phyloP scores from a whole-genome alignment of 169 alveolate species.

The Babesia bigemina region DNA sequence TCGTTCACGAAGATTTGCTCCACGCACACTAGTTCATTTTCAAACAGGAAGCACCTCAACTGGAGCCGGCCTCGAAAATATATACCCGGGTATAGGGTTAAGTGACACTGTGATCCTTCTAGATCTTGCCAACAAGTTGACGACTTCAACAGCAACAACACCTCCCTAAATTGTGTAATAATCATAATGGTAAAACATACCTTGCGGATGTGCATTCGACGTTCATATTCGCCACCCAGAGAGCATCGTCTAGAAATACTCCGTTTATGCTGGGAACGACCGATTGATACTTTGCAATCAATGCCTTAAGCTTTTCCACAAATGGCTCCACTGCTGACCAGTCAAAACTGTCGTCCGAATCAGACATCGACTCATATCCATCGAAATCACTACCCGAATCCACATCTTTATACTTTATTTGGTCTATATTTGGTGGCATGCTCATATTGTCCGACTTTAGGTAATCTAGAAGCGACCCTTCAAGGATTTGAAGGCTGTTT shows the following conservation, averaged over 20 bases:
- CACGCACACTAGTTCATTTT: conserved; percentile 17
- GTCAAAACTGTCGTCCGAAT: neutral
- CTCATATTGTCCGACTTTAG: conserved; percentile 55
- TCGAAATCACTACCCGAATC: conserved; percentile 33
- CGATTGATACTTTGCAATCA: conserved; percentile 4
- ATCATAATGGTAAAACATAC: neutral
- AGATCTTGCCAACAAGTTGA: conserved; percentile 50
- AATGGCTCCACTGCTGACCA: conserved; percentile 12
- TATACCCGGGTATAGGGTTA: conserved; percentile 30
- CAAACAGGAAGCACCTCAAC: conserved; percentile 27
- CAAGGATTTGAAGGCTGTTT: neutral
- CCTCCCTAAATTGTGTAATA: conserved; percentile 41
- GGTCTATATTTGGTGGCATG: conserved; percentile 30
- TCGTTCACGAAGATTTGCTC: conserved; percentile 57
- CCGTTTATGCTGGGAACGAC: conserved; percentile 50
- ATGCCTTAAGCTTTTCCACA: neutral
- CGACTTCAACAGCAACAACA: conserved; percentile 44
- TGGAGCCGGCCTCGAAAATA: conserved; percentile 7
- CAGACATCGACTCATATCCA: conserved; percentile 30
- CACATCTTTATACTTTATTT: neutral
- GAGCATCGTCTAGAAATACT: conserved; percentile 41
- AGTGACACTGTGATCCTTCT: neutral
- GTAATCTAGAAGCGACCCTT: conserved; percentile 26
- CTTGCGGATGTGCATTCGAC: conserved; percentile 25
- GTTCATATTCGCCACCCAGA: conserved; percentile 50